Percentiles rank a stretch among this genome's conserved stretches.
These are phyloP conservation scores for Kwoniella dejecticola DNA, from an alignment of 768 basidiomycete genomes.

Conservation along the genomic window DNA sequence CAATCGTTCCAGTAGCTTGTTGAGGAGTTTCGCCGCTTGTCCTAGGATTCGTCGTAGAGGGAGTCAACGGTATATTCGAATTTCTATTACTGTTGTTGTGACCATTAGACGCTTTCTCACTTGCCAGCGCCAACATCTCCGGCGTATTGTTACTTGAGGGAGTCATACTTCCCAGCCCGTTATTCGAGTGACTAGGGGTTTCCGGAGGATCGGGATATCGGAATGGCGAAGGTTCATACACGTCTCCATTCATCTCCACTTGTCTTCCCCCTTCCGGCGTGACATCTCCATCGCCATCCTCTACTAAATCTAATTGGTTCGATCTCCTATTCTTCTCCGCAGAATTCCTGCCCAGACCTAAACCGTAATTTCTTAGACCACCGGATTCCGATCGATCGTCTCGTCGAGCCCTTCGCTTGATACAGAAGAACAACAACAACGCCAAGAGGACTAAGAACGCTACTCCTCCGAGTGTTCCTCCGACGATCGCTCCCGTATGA, in stretches of 20 bases:
- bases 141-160: slow-evolving; percentile 7
- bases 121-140: slow-evolving; percentile 15
- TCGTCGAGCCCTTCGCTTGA: slow-evolving; percentile 33
- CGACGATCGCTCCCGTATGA: slow-evolving; percentile 49
- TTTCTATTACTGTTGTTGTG: too few relatives aligned
- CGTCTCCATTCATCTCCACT: slow-evolving; percentile 13
- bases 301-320: slow-evolving; percentile 15
- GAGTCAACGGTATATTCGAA: neutral
- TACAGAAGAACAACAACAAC: slow-evolving; percentile 52
- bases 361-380: slow-evolving; percentile 24
- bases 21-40: neutral
- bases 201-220: slow-evolving; percentile 24
- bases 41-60: neutral
- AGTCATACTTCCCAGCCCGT: neutral
- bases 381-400: slow-evolving; percentile 15
- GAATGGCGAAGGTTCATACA: slow-evolving; percentile 22
- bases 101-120: slow-evolving; percentile 17
- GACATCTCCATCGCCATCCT: slow-evolving; percentile 11
- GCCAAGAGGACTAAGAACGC: slow-evolving; percentile 52
- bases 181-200: slow-evolving; percentile 4
- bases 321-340: slow-evolving; percentile 15
- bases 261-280: slow-evolving; percentile 1
- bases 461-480: slow-evolving; percentile 54
- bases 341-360: slow-evolving; percentile 3
- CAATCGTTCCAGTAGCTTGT: neutral